Conservation (phyloP, 345 rosid species). For the Corchorus olitorius region DNA sequence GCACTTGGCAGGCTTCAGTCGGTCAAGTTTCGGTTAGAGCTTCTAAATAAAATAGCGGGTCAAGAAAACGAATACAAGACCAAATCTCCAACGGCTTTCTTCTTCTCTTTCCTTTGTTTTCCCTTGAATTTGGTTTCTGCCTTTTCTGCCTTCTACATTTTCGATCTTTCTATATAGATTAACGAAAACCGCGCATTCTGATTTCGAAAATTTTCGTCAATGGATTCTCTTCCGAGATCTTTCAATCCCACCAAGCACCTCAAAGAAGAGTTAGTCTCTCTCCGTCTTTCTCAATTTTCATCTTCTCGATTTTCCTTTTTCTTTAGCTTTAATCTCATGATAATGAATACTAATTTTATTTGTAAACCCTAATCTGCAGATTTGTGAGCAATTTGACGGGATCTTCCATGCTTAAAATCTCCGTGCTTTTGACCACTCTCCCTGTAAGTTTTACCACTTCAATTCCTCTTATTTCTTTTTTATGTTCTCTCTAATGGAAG, state of each 20-base stretch:
- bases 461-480: not conserved
- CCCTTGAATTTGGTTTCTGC: not conserved
- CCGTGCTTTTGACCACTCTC: conserved; percentile 55
- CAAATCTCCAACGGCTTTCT: not conserved
- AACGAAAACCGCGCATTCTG: not conserved
- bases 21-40: not conserved
- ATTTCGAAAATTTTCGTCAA: conserved; percentile 22
- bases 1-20: not conserved
- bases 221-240: conserved; percentile 52
- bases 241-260: conserved; percentile 75
- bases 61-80: not conserved
- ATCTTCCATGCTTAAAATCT: conserved; percentile 71
- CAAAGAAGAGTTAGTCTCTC: conserved; percentile 64
- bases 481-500: not conserved
- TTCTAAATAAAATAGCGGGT: not conserved
- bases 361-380: conserved; percentile 38
- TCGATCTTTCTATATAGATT: too few species aligned
- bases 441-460: conserved; percentile 44
- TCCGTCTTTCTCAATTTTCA: conserved; percentile 4
- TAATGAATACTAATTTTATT: not conserved
- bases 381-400: conserved; percentile 86
- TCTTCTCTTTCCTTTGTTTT: not conserved
- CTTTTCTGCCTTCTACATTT: not conserved
- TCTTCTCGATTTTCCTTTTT: not conserved
- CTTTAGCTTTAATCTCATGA: not conserved